Evolutionary conservation across 306 rosid genomes (phyloP).

Genomic region (Luffa acutangula): DNA sequence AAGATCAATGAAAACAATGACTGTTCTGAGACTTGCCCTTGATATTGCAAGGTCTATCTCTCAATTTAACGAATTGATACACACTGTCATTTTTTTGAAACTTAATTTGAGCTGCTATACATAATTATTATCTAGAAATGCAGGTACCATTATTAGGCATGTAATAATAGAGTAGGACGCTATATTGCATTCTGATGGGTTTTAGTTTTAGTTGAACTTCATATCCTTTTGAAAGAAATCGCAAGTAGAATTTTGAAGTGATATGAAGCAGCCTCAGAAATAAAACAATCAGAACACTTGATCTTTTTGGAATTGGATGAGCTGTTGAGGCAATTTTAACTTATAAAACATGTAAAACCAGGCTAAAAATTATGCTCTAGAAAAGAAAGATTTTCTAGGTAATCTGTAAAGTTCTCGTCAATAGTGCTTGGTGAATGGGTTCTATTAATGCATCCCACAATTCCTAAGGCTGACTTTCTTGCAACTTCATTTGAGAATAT

Average conservation of each 20-base stretch:
- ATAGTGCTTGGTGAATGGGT: not conserved
- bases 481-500: not conserved
- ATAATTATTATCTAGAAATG: not conserved
- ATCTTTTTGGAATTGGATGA: not conserved
- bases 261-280: not conserved
- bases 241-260: not conserved
- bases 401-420: not conserved
- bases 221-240: not conserved
- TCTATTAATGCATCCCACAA: not conserved
- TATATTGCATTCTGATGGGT: not conserved
- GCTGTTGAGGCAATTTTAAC: not conserved
- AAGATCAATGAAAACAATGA: conserved; percentile 35
- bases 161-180: not conserved
- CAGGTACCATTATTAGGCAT: not conserved
- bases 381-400: not conserved
- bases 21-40: conserved; percentile 57
- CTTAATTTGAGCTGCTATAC: not conserved
- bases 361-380: not conserved
- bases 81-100: not conserved
- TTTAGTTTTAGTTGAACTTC: not conserved
- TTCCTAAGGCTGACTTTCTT: not conserved
- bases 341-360: not conserved
- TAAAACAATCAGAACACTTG: not conserved
- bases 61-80: not conserved
- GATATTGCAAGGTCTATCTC: conserved; percentile 53